phyloP scores from a whole-genome alignment of 129 eudicot species.

The Helianthus tuberosus region DNA sequence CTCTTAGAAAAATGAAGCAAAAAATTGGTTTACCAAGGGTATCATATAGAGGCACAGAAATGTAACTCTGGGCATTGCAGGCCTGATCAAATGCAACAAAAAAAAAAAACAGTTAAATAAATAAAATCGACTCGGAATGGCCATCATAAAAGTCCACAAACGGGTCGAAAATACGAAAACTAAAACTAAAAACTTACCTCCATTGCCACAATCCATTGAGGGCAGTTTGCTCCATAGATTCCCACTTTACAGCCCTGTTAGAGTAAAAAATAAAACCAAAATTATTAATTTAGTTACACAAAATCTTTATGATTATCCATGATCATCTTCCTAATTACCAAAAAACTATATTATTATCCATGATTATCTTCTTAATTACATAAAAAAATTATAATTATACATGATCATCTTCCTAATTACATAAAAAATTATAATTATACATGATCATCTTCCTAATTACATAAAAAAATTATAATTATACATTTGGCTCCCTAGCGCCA shows the following conservation, averaged over 20 bases:
- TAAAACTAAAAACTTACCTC: slow-evolving; percentile 55
- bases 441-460: neutral
- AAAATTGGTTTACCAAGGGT: slow-evolving; percentile 70
- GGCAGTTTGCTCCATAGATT: slow-evolving; percentile 91
- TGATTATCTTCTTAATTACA: neutral
- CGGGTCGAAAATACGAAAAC: neutral
- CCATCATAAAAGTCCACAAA: neutral
- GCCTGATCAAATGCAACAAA: slow-evolving; percentile 53
- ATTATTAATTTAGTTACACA: neutral
- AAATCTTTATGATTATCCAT: too few species aligned
- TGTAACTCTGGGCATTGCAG: slow-evolving; percentile 79
- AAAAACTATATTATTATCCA: neutral
- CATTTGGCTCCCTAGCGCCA: too few species aligned
- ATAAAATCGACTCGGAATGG: neutral
- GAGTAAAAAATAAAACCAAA: slow-evolving; percentile 9
- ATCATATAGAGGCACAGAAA: slow-evolving; percentile 94
- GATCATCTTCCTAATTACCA: neutral
- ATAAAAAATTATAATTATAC: neutral
- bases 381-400: neutral
- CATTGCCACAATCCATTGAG: slow-evolving; percentile 98
- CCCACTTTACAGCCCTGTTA: slow-evolving; percentile 87
- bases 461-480: too few species aligned
- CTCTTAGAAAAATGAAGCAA: slow-evolving; percentile 6
- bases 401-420: neutral
- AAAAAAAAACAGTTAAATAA: neutral